These are phyloP conservation scores for Penicillium sp. DNA, from an alignment of 2,329 filamentous ascomycete species.

Conservation along the genomic window DNA sequence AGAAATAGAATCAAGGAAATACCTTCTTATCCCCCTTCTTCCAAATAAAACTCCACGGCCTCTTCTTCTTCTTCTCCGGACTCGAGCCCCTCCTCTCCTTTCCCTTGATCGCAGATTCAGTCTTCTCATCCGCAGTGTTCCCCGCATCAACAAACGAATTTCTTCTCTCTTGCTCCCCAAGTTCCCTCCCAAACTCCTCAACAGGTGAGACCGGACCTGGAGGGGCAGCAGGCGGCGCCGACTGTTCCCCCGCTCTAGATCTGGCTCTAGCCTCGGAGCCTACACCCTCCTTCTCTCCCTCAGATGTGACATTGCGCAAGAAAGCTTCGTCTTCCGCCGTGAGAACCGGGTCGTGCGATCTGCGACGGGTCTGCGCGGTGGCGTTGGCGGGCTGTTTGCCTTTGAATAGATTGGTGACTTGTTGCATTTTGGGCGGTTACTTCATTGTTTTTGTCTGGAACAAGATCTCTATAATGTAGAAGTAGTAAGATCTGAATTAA, in stretches of 20 bases:
- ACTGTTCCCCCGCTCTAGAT: constrained; percentile 26
- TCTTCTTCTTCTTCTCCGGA: constrained; percentile 39
- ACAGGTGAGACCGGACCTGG: constrained; percentile 56
- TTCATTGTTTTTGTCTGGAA: not conserved
- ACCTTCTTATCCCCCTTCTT: constrained; percentile 45
- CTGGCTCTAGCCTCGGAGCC: not conserved
- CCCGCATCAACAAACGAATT: constrained; percentile 28
- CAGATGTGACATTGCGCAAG: constrained; percentile 56
- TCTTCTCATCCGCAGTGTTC: constrained; percentile 22
- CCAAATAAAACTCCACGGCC: constrained; percentile 46
- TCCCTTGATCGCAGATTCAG: constrained; percentile 6
- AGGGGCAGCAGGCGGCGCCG: constrained; percentile 28
- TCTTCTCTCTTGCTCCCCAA: constrained; percentile 39
- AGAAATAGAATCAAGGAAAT: constrained; percentile 2
- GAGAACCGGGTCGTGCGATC: constrained; percentile 52
- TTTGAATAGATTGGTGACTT: constrained; percentile 51
- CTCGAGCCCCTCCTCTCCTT: constrained; percentile 1
- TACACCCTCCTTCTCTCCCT: constrained; percentile 26
- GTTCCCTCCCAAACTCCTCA: constrained; percentile 43
- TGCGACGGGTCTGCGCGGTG: constrained; percentile 37
- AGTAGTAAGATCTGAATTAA: not conserved
- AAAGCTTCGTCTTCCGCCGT: constrained; percentile 67
- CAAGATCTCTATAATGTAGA: not conserved
- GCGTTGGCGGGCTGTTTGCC: constrained; percentile 32
- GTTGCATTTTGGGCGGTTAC: constrained; percentile 40